Conservation (phyloP, 2,329 filamentous ascomycete genomes). For the Zymoseptoria ardabiliae region DNA sequence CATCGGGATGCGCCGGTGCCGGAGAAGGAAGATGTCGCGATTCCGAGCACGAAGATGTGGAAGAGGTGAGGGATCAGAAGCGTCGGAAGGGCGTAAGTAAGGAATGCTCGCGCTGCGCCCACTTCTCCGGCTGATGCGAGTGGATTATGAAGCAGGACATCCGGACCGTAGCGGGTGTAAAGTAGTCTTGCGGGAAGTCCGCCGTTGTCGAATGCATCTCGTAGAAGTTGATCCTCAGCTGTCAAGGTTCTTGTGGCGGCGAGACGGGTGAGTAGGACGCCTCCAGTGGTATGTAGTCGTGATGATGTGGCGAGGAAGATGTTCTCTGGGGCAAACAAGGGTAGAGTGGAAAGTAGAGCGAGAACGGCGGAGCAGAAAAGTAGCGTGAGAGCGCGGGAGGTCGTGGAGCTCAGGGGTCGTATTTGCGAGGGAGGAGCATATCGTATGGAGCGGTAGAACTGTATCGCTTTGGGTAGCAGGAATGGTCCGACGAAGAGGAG, state of each 20-base stretch:
- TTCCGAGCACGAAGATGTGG: slow-evolving; percentile 64
- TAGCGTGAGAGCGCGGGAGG: slow-evolving; percentile 52
- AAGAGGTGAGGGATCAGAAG: slow-evolving; percentile 70
- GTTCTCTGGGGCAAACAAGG: slow-evolving; percentile 66
- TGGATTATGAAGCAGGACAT: slow-evolving; percentile 64
- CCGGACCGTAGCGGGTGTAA: slow-evolving; percentile 77
- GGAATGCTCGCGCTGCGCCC: slow-evolving; percentile 54
- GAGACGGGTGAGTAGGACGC: slow-evolving; percentile 76
- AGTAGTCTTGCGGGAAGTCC: slow-evolving; percentile 63
- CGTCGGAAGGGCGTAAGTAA: slow-evolving; percentile 71
- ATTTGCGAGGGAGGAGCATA: slow-evolving; percentile 32
- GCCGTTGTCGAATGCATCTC: slow-evolving; percentile 57
- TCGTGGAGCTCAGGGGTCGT: slow-evolving; percentile 47
- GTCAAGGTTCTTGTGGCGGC: slow-evolving; percentile 53
- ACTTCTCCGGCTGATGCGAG: slow-evolving; percentile 53
- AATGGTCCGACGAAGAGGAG: slow-evolving; percentile 59
- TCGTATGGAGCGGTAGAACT: slow-evolving; percentile 54
- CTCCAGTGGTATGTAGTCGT: slow-evolving; percentile 67
- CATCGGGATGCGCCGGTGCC: slow-evolving; percentile 60
- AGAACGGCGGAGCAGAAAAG: slow-evolving; percentile 49
- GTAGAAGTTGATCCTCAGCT: slow-evolving; percentile 55
- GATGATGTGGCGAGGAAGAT: slow-evolving; percentile 77
- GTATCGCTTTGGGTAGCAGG: slow-evolving; percentile 58
- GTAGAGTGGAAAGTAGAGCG: slow-evolving; percentile 56
- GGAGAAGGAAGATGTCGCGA: slow-evolving; percentile 62